phyloP scores from a whole-genome alignment of 805 yeast genomes.

The Wickerhamomyces queroliae region DNA sequence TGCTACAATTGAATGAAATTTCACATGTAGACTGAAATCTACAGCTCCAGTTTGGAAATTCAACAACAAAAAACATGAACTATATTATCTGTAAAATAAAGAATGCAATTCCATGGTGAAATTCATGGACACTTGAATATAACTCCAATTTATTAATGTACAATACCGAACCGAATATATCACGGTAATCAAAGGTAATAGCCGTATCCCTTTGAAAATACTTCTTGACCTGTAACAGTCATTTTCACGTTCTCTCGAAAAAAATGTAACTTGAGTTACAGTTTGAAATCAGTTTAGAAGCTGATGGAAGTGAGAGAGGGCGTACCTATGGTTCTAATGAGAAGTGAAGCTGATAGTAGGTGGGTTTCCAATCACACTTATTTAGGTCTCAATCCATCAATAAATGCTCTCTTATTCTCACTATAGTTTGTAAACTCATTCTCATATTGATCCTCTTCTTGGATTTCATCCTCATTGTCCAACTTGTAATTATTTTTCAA shows the following conservation, averaged over 20 bases:
- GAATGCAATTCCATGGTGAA: background rate
- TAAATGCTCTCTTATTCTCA: slow-evolving; percentile 35
- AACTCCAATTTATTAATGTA: background rate
- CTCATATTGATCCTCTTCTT: slow-evolving; percentile 39
- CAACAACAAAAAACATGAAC: background rate
- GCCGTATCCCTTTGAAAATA: no score
- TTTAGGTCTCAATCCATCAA: slow-evolving; percentile 34
- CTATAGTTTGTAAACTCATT: slow-evolving; percentile 41
- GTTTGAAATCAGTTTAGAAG: no score
- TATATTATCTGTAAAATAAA: background rate
- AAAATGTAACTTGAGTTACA: no score
- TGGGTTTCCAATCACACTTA: slow-evolving; percentile 6
- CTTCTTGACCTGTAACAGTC: no score
- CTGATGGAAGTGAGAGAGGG: no score
- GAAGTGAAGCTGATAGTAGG: no score
- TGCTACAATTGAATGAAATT: background rate
- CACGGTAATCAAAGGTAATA: no score
- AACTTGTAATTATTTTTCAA: slow-evolving; percentile 28
- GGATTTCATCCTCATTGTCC: slow-evolving; percentile 25
- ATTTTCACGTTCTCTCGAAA: no score
- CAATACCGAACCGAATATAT: no score
- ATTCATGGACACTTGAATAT: no score
- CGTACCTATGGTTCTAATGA: no score
- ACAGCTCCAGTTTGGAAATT: background rate
- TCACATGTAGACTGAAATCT: background rate